Evolutionary conservation across 2,329 filamentous ascomycete species (phyloP).

Genomic region (Thelonectria blattea): DNA sequence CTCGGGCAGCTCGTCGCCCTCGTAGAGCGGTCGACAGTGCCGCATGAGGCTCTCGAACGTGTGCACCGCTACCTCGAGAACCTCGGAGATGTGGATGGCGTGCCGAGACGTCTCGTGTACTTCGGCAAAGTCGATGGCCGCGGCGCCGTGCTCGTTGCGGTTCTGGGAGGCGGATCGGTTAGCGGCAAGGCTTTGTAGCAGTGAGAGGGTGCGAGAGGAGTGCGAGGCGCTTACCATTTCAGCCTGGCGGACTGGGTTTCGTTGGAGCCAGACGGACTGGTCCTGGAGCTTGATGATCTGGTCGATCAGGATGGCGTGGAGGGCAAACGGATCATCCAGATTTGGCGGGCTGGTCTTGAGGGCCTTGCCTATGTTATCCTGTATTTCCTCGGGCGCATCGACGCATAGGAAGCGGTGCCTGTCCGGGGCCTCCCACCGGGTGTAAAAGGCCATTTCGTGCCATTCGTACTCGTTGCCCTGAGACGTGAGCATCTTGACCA

Average conservation of each 20-base stretch:
- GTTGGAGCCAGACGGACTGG: slow-evolving; percentile 1
- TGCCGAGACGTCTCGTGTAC: slow-evolving; percentile 10
- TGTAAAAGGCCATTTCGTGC: slow-evolving; percentile 10
- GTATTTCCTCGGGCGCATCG: neutral
- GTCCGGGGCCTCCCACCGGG: neutral
- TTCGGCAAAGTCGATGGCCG: neutral
- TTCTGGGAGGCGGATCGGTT: neutral
- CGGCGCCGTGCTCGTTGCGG: neutral
- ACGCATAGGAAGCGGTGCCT: slow-evolving; percentile 2
- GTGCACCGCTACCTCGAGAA: neutral
- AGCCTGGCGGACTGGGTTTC: slow-evolving; percentile 1
- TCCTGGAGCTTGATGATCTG: slow-evolving; percentile 6
- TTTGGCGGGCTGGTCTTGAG: neutral
- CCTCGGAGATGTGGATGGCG: slow-evolving; percentile 11
- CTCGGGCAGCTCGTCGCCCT: neutral
- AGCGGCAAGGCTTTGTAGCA: neutral
- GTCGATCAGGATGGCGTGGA: neutral
- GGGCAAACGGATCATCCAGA: neutral
- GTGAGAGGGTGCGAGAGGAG: too few species aligned
- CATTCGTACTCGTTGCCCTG: slow-evolving; percentile 2
- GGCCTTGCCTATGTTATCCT: neutral
- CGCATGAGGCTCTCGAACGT: neutral
- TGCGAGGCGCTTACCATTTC: neutral
- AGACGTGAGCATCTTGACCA: neutral
- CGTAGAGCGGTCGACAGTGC: neutral